These are phyloP conservation scores for Trypanosoma platydactyli DNA, from an alignment of 208 protist genomes.

Conservation along the genomic window DNA sequence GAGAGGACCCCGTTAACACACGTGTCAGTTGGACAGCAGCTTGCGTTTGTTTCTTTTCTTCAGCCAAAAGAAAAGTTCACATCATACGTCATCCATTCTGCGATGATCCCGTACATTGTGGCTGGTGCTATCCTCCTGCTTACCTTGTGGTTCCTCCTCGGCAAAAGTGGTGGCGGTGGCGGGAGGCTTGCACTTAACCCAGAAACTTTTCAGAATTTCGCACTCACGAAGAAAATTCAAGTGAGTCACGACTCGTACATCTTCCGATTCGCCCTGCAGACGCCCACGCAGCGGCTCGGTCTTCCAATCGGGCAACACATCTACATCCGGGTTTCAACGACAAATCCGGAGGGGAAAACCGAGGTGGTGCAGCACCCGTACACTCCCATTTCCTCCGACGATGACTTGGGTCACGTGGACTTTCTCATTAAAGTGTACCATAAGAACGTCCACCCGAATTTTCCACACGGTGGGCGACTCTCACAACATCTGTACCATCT, in stretches of 20 bases:
- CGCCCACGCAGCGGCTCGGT: slow-evolving; percentile 49
- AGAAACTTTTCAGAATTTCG: slow-evolving; percentile 52
- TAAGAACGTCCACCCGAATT: slow-evolving; percentile 72
- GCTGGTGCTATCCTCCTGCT: slow-evolving; percentile 8
- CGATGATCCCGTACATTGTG: slow-evolving; percentile 14
- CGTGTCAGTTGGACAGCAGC: neutral
- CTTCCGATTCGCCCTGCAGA: slow-evolving; percentile 81
- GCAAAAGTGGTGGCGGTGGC: too few species aligned
- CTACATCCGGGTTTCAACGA: slow-evolving; percentile 39
- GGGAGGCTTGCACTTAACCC: slow-evolving; percentile 45
- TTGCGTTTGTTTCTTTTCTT: too few species aligned
- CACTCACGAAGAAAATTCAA: slow-evolving; percentile 51
- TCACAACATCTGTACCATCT: slow-evolving; percentile 88
- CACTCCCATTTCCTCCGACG: slow-evolving; percentile 89
- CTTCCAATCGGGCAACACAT: slow-evolving; percentile 87
- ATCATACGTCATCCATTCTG: too few species aligned
- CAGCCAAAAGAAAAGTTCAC: too few species aligned
- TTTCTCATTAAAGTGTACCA: slow-evolving; percentile 94
- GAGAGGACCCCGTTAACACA: neutral
- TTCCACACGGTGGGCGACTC: slow-evolving; percentile 87
- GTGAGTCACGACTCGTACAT: slow-evolving; percentile 74
- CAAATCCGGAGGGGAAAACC: slow-evolving; percentile 34
- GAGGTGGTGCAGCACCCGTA: slow-evolving; percentile 85
- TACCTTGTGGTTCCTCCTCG: neutral
- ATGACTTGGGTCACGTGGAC: slow-evolving; percentile 90